Evolutionary conservation across 371 early-diverging fungal species (phyloP).

Genomic region (Mucor ambiguus): DNA sequence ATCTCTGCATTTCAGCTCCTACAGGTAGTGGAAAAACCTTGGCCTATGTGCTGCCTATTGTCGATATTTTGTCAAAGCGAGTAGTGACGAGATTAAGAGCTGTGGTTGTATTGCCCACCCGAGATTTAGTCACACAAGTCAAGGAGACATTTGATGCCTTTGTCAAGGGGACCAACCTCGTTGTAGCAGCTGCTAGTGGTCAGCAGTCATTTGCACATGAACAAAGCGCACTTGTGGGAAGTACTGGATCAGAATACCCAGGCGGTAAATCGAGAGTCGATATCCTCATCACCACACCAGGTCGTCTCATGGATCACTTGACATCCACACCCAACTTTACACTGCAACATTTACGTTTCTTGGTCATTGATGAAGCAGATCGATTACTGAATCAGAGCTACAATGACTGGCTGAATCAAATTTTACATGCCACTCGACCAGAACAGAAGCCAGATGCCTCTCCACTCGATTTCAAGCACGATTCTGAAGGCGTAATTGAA

Average conservation of each 20-base stretch:
- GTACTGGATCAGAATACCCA: not conserved
- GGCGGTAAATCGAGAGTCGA: constrained; percentile 81
- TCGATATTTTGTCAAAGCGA: constrained; percentile 75
- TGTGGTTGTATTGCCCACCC: constrained; percentile 88
- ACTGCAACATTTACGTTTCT: constrained; percentile 86
- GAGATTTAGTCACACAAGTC: constrained; percentile 89
- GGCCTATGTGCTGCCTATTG: constrained; percentile 95
- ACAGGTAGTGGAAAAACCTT: constrained; percentile 98
- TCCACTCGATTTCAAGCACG: constrained; percentile 28
- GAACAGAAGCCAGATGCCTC: constrained; percentile 7
- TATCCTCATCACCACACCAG: constrained; percentile 95
- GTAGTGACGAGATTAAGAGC: constrained; percentile 80
- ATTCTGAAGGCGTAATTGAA: constrained; percentile 43
- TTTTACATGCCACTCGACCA: constrained; percentile 76
- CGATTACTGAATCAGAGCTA: constrained; percentile 88
- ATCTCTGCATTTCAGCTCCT: constrained; percentile 93
- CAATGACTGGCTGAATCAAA: constrained; percentile 91
- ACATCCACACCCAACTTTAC: constrained; percentile 84
- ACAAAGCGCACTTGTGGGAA: constrained; percentile 68
- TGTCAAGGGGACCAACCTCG: constrained; percentile 73
- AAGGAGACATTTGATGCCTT: constrained; percentile 81
- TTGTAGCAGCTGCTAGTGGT: constrained; percentile 73
- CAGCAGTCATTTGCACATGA: constrained; percentile 81
- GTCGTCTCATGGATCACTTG: constrained; percentile 92
- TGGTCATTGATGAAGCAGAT: constrained; percentile 98